Evolutionary conservation across 306 rosid genomes (phyloP), one percentile per base, ranked within the genome.

Genomic region (Rosa chinensis): DNA sequence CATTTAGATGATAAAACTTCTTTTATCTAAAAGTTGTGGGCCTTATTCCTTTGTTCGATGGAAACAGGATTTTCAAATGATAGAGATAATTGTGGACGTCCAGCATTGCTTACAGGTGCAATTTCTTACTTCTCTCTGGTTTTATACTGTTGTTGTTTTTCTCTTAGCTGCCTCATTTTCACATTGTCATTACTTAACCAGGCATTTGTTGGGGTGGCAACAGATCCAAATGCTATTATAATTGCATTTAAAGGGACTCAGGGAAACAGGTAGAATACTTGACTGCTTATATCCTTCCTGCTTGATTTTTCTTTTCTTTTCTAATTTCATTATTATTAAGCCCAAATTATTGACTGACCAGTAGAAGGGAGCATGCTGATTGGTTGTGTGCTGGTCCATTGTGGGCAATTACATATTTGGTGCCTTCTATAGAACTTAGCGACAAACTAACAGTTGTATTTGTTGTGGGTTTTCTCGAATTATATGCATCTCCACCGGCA

Each of bases 191-290:
- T 59, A 21, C 78, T 52, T 78, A 74, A 81, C 10, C 83, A 95
- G 99, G 92, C 92, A 42, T 95, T 87, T 80, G 97, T 95, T 77
- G 98, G 99, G 78, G 90, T 93, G 40, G 87, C 99, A 12, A 79
- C 86, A 67, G 89, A 92, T 88, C 94, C 91, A 11, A 78, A 83
- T 81, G 94, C 99, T 50, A 82, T 95, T 40, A 76, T 95, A 75
- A 90, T 95, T 86, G 97, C 99, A 59, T 93, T 95, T 84, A 86
- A 98, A 87, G 98, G 98, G 77, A 95, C 97, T 76, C 94, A 95
- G 81, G 99, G 82, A 82, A 88, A 61, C 91, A 95, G 97, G 99
- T 95, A 66, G 10, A 42, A 43, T 68, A 18, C 82, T 81, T 61
- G 16, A 61, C 37, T 61, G 5, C 39, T 75, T 61, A 9, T 10